Base-by-base conservation (phyloP, 257 asterid genomes). In the Hygrophila difformis region DNA sequence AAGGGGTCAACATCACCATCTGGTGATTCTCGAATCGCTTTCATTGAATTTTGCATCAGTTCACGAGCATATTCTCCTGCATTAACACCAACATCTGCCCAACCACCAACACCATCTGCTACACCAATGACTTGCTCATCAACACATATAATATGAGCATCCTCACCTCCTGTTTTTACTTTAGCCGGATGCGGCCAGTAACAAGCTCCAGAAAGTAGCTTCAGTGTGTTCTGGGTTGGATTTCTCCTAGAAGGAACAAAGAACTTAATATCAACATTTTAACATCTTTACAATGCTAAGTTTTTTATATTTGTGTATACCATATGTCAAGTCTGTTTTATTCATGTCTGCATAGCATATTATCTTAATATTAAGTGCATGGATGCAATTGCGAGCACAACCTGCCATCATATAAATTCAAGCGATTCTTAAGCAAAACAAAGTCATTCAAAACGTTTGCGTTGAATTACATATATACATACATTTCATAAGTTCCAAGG, bases 101-200 rank as follows among this genome's bases (percentile, higher is more conserved):
- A 87, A 24, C 97, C 97, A 49, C 97, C 97, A 59, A 87, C 97
- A 47, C 97, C 97, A 57, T 87, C 97, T 10, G 97, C 94, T 45
- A 87, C 78, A 2, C 97, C 97, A 41, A 87, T 62, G 24, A 42
- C 87, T 69, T 77, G 89, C 69, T 83, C 91, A 16, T 83, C 87
- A 8, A 10, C 70, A 64, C 93, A 79, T 35, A 87, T 75, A 55
- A 87, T 79, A 57, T 82, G 80, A 62, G 97, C 94, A 74, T 87
- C 97, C 75, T 87, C 97, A 59, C 94, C 97, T 45, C 97, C 97
- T 1, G 91, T 83, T 57, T 65, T 56, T 65, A 42, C 82, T 70
- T 87, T 87, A 24, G 49, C 94, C 14, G 94, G 97, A 69, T 87
- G 97, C 10, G 97, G 97, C 53, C 79, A 57, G 61, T 77, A 87